phyloP scores from a whole-genome alignment of 129 eudicot genomes.

The Tanacetum coccineum region DNA sequence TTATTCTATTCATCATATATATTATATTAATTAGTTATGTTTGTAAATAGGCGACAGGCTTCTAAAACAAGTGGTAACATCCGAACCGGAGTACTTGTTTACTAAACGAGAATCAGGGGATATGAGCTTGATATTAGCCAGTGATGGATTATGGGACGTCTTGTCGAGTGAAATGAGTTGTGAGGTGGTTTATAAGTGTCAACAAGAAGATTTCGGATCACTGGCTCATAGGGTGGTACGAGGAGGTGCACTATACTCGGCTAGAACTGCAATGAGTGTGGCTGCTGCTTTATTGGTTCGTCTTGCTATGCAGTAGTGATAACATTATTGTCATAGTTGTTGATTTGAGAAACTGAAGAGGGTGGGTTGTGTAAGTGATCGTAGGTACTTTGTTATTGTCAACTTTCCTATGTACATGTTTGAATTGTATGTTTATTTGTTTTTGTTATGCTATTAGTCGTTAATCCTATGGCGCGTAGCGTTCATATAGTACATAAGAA shows the following conservation, averaged over 20 bases:
- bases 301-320: conserved; percentile 47
- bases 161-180: conserved; percentile 39
- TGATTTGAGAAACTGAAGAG: conserved; percentile 32
- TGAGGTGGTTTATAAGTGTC: conserved; percentile 36
- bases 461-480: neutral
- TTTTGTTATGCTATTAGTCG: neutral
- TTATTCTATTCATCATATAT: no score
- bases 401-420: conserved; percentile 1
- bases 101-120: conserved; percentile 37
- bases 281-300: conserved; percentile 48
- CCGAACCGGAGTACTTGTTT: conserved; percentile 46
- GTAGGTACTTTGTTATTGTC: conserved; percentile 1
- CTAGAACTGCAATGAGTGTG: conserved; percentile 11
- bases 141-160: conserved; percentile 63
- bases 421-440: neutral
- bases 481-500: neutral
- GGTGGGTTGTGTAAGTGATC: neutral
- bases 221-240: neutral
- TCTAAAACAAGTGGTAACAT: conserved; percentile 38
- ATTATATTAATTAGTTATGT: no score
- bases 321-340: conserved; percentile 51
- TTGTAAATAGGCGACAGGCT: conserved; percentile 37
- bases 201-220: conserved; percentile 23
- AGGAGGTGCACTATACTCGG: conserved; percentile 4
- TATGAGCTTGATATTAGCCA: conserved; percentile 44